These are phyloP conservation scores for Microbotryum saponariae DNA, from an alignment of 1,284 basidiomycete genomes.

Conservation along the genomic window DNA sequence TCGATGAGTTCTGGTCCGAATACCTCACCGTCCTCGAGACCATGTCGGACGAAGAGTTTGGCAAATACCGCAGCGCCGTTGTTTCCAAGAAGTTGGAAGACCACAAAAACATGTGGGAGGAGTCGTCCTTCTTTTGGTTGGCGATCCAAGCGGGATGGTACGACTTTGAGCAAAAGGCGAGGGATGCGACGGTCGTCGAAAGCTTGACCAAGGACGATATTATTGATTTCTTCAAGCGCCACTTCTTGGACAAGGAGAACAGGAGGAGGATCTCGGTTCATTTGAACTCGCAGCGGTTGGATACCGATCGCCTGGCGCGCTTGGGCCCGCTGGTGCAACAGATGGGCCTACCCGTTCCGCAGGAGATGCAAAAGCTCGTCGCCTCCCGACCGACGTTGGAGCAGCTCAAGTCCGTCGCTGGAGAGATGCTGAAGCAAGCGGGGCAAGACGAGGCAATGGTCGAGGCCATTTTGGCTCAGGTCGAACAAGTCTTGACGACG, in stretches of 20 bases:
- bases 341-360: slow-evolving; percentile 53
- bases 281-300: slow-evolving; percentile 55
- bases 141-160: slow-evolving; percentile 68
- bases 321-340: slow-evolving; percentile 56
- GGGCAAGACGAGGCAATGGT: slow-evolving; percentile 36
- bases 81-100: slow-evolving; percentile 63
- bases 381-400: slow-evolving; percentile 49
- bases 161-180: slow-evolving; percentile 63
- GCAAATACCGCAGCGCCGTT: slow-evolving; percentile 52
- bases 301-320: slow-evolving; percentile 50
- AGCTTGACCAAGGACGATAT: slow-evolving; percentile 69
- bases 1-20: slow-evolving; percentile 68
- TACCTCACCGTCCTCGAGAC: slow-evolving; percentile 52
- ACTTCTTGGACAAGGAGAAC: slow-evolving; percentile 34
- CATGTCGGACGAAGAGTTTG: slow-evolving; percentile 58
- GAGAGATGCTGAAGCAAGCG: slow-evolving; percentile 45
- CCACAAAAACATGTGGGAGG: slow-evolving; percentile 62
- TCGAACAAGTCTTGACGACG: slow-evolving; percentile 5
- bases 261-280: slow-evolving; percentile 59
- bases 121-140: slow-evolving; percentile 56
- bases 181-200: slow-evolving; percentile 59
- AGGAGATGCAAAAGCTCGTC: slow-evolving; percentile 47
- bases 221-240: slow-evolving; percentile 54
- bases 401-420: slow-evolving; percentile 55
- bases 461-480: not conserved